Conservation (phyloP, 1,284 basidiomycete species). For the Butyriboletus appendiculatus region DNA sequence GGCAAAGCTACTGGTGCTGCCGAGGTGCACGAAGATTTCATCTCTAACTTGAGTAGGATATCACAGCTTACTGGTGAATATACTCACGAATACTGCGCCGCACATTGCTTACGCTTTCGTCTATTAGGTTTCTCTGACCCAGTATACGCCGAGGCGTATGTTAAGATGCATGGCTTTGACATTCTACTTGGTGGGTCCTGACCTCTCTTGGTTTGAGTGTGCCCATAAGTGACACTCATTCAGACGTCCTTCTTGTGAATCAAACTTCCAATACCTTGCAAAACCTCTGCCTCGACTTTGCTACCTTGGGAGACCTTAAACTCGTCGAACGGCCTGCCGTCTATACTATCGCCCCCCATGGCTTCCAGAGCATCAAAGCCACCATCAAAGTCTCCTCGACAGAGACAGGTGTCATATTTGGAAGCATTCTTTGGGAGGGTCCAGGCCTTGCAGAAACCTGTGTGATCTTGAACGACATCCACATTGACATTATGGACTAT, state of each 20-base stretch:
- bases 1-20: constrained; percentile 87
- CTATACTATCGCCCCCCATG: constrained; percentile 93
- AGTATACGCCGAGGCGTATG: constrained; percentile 97
- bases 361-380: constrained; percentile 98
- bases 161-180: constrained; percentile 98
- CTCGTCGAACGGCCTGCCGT: constrained; percentile 94
- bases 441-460: constrained; percentile 83
- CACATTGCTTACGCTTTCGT: constrained; percentile 2
- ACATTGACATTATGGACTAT: constrained; percentile 99
- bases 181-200: constrained; percentile 74
- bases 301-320: constrained; percentile 96
- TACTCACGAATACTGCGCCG: background rate
- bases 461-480: constrained; percentile 95
- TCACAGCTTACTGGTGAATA: constrained; percentile 86
- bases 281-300: constrained; percentile 97
- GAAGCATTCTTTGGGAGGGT: constrained; percentile 98
- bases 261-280: constrained; percentile 95
- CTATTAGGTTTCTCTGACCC: constrained; percentile 91
- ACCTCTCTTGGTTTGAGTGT: background rate
- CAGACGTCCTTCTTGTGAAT: constrained; percentile 96
- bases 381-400: constrained; percentile 98
- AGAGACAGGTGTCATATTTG: constrained; percentile 98
- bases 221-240: background rate
- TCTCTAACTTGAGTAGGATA: constrained; percentile 94
- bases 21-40: constrained; percentile 91